A percentile compares a stretch with the other conserved stretches of the same genome.
These are phyloP conservation scores for Botrytis squamosa DNA, from an alignment of 2,329 filamentous ascomycete genomes.

Conservation along the genomic window DNA sequence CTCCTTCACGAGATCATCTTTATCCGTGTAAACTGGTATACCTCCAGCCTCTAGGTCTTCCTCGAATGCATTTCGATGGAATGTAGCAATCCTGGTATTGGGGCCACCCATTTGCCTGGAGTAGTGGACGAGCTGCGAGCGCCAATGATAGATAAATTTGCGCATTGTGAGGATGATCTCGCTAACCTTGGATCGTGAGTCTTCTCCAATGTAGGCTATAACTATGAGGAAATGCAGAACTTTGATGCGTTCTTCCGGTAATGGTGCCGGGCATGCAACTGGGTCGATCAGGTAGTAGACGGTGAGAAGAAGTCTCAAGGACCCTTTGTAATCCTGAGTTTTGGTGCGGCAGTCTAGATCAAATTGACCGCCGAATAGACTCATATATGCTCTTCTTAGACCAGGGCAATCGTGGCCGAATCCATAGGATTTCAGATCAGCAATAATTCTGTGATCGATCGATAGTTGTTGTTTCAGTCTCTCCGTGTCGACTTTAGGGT, in stretches of 20 bases:
- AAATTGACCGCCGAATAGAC: background rate
- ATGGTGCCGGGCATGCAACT: background rate
- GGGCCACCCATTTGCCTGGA: background rate
- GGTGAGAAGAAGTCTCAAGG: background rate
- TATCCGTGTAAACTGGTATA: background rate
- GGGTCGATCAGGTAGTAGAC: background rate
- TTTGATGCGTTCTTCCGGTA: background rate
- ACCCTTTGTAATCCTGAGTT: background rate
- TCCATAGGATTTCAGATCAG: background rate
- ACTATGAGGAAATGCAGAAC: background rate
- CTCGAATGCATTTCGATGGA: background rate
- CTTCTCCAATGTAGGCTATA: background rate
- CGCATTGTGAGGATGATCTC: background rate
- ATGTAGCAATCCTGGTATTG: background rate
- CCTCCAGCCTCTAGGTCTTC: background rate
- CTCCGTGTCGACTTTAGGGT: background rate
- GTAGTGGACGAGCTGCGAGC: background rate
- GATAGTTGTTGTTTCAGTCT: background rate
- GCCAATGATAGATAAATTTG: background rate
- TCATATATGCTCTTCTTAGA: background rate
- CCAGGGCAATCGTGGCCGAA: background rate
- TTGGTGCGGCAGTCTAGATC: background rate
- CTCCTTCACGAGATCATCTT: background rate
- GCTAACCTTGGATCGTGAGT: background rate
- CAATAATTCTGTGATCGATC: background rate